These are phyloP conservation scores for Pleurostoma richardsiae DNA, from an alignment of 2,329 filamentous ascomycete genomes.

Conservation along the genomic window DNA sequence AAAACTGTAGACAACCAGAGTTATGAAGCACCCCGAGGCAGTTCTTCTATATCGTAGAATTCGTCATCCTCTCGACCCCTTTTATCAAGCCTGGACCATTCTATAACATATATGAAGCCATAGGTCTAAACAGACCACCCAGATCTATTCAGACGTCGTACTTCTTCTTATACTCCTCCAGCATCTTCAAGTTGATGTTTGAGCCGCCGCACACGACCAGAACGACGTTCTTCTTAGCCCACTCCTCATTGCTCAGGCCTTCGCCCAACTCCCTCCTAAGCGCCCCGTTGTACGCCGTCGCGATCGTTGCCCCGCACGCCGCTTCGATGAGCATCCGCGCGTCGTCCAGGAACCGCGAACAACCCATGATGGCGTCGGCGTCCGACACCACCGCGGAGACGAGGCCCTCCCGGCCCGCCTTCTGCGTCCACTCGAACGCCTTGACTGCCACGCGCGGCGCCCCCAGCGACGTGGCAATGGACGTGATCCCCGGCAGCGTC, in stretches of 20 bases:
- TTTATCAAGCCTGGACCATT: neutral
- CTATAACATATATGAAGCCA: neutral
- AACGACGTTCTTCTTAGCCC: constrained; percentile 67
- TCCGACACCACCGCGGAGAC: constrained; percentile 63
- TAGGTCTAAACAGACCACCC: no score
- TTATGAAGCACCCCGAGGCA: no score
- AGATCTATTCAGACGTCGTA: constrained; percentile 26
- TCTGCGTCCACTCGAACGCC: constrained; percentile 53
- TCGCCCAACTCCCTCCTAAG: constrained; percentile 56
- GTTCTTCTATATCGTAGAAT: no score
- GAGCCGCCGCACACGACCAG: constrained; percentile 80
- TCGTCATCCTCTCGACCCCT: no score
- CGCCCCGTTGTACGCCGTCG: constrained; percentile 58
- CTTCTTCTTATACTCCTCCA: constrained; percentile 51
- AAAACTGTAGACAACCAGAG: no score
- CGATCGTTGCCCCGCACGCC: constrained; percentile 78
- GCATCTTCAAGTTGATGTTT: constrained; percentile 57
- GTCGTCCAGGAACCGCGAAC: constrained; percentile 74
- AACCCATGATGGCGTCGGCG: constrained; percentile 73
- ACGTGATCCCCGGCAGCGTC: constrained; percentile 65
- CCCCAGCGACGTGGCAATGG: constrained; percentile 66
- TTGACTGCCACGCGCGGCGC: constrained; percentile 57
- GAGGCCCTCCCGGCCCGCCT: constrained; percentile 28
- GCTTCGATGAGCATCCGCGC: constrained; percentile 77
- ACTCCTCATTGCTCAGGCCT: constrained; percentile 49